phyloP scores from a whole-genome alignment of 805 yeast species.

The Saccharomycopsis oosterbeekiorum region DNA sequence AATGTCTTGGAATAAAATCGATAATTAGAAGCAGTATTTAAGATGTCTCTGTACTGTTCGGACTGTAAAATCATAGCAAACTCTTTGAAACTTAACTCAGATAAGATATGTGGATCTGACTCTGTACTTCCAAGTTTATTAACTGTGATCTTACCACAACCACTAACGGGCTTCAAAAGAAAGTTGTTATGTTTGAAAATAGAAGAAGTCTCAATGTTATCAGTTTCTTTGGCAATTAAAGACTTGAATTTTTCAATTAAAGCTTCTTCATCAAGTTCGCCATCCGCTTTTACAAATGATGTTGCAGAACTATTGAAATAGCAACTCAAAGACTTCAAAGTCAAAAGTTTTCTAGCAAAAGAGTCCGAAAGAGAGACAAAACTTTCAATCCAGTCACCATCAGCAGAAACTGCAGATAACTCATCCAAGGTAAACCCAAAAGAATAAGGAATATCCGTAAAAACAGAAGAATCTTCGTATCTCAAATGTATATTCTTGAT shows the following conservation, averaged over 20 bases:
- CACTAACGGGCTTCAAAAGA: slow-evolving; percentile 79
- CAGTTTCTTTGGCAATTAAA: slow-evolving; percentile 27
- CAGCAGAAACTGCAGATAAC: slow-evolving; percentile 85
- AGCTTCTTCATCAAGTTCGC: slow-evolving; percentile 26
- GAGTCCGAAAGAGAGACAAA: slow-evolving; percentile 64
- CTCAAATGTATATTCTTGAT: slow-evolving; percentile 86
- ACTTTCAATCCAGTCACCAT: slow-evolving; percentile 73
- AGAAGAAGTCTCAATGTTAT: slow-evolving; percentile 18
- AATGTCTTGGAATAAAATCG: slow-evolving; percentile 71
- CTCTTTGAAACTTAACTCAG: slow-evolving; percentile 76
- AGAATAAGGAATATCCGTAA: slow-evolving; percentile 68
- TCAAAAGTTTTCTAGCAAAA: slow-evolving; percentile 66
- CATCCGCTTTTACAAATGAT: slow-evolving; percentile 39
- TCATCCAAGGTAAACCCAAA: slow-evolving; percentile 78
- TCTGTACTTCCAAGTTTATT: slow-evolving; percentile 73
- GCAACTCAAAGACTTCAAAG: slow-evolving; percentile 61
- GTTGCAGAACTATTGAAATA: slow-evolving; percentile 73
- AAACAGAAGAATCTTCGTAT: slow-evolving; percentile 71
- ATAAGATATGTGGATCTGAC: slow-evolving; percentile 54
- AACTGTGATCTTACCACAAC: slow-evolving; percentile 71
- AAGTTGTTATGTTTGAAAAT: slow-evolving; percentile 34
- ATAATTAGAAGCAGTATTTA: slow-evolving; percentile 73
- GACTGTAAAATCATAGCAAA: slow-evolving; percentile 81
- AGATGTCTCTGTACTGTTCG: slow-evolving; percentile 70
- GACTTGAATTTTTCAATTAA: slow-evolving; percentile 40